phyloP scores from a whole-genome alignment of 2,329 filamentous ascomycete genomes.

The Sodiomyces alkalinus region DNA sequence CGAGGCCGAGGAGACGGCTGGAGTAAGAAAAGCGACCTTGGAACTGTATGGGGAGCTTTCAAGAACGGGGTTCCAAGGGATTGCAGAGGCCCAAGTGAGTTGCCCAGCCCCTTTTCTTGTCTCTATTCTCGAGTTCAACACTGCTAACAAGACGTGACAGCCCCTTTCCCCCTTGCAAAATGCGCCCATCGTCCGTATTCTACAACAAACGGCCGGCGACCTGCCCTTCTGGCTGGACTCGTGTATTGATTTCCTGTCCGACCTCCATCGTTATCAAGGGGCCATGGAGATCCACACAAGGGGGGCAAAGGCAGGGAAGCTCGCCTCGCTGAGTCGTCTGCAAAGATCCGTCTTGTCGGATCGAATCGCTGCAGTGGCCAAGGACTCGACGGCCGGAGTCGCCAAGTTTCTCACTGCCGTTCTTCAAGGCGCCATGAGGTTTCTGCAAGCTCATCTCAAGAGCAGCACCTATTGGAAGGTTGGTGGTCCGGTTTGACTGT shows the following conservation, averaged over 20 bases:
- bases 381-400: slow-evolving; percentile 43
- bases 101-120: slow-evolving; percentile 8
- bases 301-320: slow-evolving; percentile 28
- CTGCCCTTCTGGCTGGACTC: slow-evolving; percentile 32
- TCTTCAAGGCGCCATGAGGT: slow-evolving; percentile 25
- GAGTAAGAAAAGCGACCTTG: slow-evolving; percentile 19
- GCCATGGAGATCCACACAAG: slow-evolving; percentile 24
- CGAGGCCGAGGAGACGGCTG: slow-evolving; percentile 14
- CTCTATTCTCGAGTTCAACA: background rate
- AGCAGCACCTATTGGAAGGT: slow-evolving; percentile 17
- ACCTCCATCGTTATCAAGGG: slow-evolving; percentile 25
- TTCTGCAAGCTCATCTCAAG: slow-evolving; percentile 19
- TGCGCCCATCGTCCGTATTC: slow-evolving; percentile 30
- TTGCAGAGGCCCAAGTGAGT: slow-evolving; percentile 29
- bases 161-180: slow-evolving; percentile 47
- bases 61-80: slow-evolving; percentile 10
- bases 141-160: slow-evolving; percentile 16
- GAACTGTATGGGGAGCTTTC: slow-evolving; percentile 19
- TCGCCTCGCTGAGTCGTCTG: slow-evolving; percentile 41
- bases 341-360: slow-evolving; percentile 42
- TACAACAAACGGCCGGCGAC: slow-evolving; percentile 16
- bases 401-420: slow-evolving; percentile 32
- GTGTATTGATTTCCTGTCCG: slow-evolving; percentile 34
- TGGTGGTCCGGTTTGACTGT: slow-evolving; percentile 4
- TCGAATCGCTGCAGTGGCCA: slow-evolving; percentile 38